Evolutionary conservation across 768 basidiomycete genomes (phyloP).

Genomic region (Lactarius deliciosus): DNA sequence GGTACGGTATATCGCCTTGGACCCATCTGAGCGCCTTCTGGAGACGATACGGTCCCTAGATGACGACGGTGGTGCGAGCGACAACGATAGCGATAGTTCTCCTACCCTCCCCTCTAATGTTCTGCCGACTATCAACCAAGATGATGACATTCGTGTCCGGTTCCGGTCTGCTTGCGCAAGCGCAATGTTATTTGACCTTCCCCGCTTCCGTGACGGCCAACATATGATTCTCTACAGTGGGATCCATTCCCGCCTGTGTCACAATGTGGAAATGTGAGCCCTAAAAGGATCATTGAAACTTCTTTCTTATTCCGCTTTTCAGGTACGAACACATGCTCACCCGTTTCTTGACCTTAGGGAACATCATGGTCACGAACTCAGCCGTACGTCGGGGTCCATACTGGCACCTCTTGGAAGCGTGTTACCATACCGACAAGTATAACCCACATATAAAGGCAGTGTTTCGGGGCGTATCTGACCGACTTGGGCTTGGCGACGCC

Average conservation of each 20-base stretch:
- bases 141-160: slow-evolving; percentile 82
- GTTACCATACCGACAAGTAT: slow-evolving; percentile 45
- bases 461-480: slow-evolving; percentile 57
- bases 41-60: slow-evolving; percentile 23
- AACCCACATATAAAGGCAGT: slow-evolving; percentile 46
- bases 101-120: slow-evolving; percentile 41
- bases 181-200: slow-evolving; percentile 55
- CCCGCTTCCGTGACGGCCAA: slow-evolving; percentile 38
- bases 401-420: slow-evolving; percentile 83
- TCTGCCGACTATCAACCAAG: slow-evolving; percentile 55
- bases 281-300: not conserved
- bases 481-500: slow-evolving; percentile 63
- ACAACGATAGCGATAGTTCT: slow-evolving; percentile 1
- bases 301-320: slow-evolving; percentile 6
- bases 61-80: slow-evolving; percentile 9
- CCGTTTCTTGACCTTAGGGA: slow-evolving; percentile 66
- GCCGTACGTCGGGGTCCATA: slow-evolving; percentile 78
- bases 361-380: slow-evolving; percentile 77
- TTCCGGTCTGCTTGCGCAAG: slow-evolving; percentile 68
- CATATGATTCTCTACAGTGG: slow-evolving; percentile 46
- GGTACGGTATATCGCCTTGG: slow-evolving; percentile 57
- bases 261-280: slow-evolving; percentile 52
- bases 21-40: slow-evolving; percentile 58
- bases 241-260: slow-evolving; percentile 47
- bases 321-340: slow-evolving; percentile 71